Evolutionary conservation across 352 stramenopile species (phyloP).

Genomic region (Lagenidium giganteum): DNA sequence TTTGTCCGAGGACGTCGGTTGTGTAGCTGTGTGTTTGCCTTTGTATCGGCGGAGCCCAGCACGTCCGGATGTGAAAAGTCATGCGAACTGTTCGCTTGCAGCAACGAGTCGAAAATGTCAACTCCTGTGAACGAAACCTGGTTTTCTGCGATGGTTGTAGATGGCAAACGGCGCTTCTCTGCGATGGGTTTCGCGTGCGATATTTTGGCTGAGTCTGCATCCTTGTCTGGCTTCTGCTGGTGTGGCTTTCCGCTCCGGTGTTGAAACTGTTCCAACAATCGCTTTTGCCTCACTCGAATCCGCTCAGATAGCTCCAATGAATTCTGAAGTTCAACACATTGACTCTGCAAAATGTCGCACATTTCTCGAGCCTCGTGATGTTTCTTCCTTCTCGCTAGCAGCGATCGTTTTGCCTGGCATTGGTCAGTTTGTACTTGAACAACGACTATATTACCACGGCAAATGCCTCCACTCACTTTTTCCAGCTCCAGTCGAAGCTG

Average conservation of each 20-base stretch:
- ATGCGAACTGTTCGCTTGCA: too few species aligned
- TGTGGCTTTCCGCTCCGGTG: too few species aligned
- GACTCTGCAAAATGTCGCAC: constrained; percentile 64
- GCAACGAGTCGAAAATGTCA: constrained; percentile 19
- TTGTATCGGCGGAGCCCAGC: too few species aligned
- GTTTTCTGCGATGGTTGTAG: neutral
- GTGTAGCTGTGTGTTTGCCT: constrained; percentile 2
- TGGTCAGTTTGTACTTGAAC: neutral
- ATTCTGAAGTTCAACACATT: constrained; percentile 73
- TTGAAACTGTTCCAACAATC: constrained; percentile 65
- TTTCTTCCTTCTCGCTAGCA: constrained; percentile 43
- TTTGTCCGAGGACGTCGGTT: too few species aligned
- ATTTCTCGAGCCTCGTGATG: constrained; percentile 35
- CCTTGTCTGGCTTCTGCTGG: too few species aligned
- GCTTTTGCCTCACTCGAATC: constrained; percentile 74
- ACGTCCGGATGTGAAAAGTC: too few species aligned
- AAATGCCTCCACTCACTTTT: constrained; percentile 19
- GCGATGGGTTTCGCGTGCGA: neutral
- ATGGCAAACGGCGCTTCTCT: constrained; percentile 1
- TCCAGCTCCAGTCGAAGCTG: constrained; percentile 76
- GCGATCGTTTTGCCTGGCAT: constrained; percentile 32
- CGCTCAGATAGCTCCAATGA: constrained; percentile 78
- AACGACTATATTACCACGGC: neutral
- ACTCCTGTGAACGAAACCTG: too few species aligned
- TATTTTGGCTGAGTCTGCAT: constrained; percentile 4